Evolutionary conservation across 352 stramenopile genomes (phyloP).

Genomic region (Plasmopara halstedii): DNA sequence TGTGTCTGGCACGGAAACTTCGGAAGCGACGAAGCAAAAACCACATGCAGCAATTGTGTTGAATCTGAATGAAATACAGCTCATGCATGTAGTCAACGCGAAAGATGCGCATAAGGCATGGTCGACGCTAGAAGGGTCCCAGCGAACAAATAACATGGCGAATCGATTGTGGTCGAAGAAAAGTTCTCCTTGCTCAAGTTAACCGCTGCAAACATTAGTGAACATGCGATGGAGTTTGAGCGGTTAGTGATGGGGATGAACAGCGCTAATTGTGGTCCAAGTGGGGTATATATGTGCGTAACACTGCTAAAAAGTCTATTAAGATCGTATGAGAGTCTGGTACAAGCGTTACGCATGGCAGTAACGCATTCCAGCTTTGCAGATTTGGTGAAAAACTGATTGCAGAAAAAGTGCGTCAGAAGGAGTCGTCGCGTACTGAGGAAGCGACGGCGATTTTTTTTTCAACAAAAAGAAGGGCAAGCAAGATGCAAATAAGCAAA

Average conservation of each 20-base stretch:
- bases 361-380: not conserved
- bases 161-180: not conserved
- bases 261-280: not conserved
- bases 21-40: not conserved
- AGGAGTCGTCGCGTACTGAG: not conserved
- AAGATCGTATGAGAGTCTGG: not conserved
- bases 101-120: not conserved
- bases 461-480: not conserved
- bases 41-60: not conserved
- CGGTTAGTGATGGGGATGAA: not conserved
- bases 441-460: not conserved
- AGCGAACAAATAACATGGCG: not conserved
- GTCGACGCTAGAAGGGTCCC: not conserved
- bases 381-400: not conserved
- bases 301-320: not conserved
- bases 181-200: not conserved
- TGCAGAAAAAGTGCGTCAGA: not conserved
- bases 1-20: not conserved
- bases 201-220: not conserved
- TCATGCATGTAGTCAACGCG: constrained; percentile 2
- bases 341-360: not conserved
- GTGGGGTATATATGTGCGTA: not conserved
- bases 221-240: not conserved
- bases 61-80: not conserved
- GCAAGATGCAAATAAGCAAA: not conserved